Percentiles rank a stretch among this genome's conserved stretches.
Conservation (phyloP, 78 protist species). For the Protostelium mycophagum region DNA sequence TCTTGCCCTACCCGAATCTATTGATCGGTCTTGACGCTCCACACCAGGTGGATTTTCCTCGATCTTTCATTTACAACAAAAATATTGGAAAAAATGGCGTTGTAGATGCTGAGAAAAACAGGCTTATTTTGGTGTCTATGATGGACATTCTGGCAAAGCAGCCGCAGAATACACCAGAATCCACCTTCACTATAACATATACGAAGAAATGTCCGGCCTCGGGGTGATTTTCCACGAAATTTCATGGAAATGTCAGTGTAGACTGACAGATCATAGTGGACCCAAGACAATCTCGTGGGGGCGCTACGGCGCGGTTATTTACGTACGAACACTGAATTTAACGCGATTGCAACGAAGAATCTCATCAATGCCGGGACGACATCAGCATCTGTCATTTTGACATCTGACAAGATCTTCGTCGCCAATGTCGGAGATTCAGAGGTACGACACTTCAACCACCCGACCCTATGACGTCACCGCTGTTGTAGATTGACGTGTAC, state of each 20-base stretch:
- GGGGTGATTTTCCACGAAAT: neutral
- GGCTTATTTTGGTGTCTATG: slow-evolving; percentile 45
- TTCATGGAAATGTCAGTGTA: neutral
- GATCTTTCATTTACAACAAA: slow-evolving; percentile 1
- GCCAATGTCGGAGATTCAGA: slow-evolving; percentile 47
- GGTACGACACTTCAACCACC: too few relatives aligned
- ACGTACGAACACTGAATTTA: slow-evolving; percentile 14
- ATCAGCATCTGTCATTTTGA: slow-evolving; percentile 23
- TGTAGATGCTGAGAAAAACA: slow-evolving; percentile 10
- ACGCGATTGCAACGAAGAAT: slow-evolving; percentile 27
- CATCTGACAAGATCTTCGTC: slow-evolving; percentile 7
- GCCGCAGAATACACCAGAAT: slow-evolving; percentile 43
- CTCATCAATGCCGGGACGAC: slow-evolving; percentile 50
- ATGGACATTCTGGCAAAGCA: slow-evolving; percentile 54
- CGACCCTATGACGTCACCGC: neutral
- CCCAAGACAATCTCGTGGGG: neutral
- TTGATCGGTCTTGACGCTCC: slow-evolving; percentile 6
- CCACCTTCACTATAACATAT: slow-evolving; percentile 29
- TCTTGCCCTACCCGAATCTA: slow-evolving; percentile 28
- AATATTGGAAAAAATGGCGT: neutral
- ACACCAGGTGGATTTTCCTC: neutral
- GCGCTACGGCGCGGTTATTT: slow-evolving; percentile 7
- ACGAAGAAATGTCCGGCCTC: neutral
- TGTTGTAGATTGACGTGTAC: neutral
- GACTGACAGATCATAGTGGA: neutral